Evolutionary conservation across 2,329 filamentous ascomycete genomes (phyloP).

Genomic region (Neofusicoccum ribis): DNA sequence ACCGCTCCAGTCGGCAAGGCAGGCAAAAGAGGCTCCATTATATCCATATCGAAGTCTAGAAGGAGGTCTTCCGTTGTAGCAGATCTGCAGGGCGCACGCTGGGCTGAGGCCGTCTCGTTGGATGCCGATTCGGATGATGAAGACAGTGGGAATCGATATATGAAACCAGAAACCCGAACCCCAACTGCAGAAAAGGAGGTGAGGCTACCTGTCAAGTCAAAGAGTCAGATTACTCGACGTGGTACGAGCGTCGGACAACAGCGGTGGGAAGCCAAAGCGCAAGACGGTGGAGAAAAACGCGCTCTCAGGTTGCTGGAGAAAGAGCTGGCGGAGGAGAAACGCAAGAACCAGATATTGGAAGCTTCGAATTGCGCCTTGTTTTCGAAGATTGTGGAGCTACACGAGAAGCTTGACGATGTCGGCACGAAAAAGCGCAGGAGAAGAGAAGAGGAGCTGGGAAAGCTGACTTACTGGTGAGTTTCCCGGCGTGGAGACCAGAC

Average conservation of each 20-base stretch:
- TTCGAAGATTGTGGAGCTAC: neutral
- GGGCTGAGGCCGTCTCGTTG: neutral
- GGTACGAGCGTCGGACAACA: too few relatives aligned
- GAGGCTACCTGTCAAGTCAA: too few relatives aligned
- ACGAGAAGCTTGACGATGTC: neutral
- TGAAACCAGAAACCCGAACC: neutral
- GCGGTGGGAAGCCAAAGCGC: neutral
- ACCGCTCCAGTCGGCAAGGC: neutral
- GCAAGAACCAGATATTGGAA: neutral
- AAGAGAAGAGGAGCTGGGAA: too few relatives aligned
- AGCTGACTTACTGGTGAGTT: too few relatives aligned
- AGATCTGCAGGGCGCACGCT: neutral
- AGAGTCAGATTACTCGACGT: too few relatives aligned
- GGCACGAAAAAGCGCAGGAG: neutral
- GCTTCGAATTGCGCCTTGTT: neutral
- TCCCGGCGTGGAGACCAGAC: too few relatives aligned
- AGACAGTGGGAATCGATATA: neutral
- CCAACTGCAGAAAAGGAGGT: neutral
- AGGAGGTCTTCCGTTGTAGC: neutral
- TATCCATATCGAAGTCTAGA: neutral
- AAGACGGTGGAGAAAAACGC: neutral
- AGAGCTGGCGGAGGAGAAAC: neutral
- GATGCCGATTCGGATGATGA: neutral
- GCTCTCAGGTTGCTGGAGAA: neutral
- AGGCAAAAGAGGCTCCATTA: neutral